phyloP scores from a whole-genome alignment of 768 basidiomycete species.

The Phaeotremella fagi region DNA sequence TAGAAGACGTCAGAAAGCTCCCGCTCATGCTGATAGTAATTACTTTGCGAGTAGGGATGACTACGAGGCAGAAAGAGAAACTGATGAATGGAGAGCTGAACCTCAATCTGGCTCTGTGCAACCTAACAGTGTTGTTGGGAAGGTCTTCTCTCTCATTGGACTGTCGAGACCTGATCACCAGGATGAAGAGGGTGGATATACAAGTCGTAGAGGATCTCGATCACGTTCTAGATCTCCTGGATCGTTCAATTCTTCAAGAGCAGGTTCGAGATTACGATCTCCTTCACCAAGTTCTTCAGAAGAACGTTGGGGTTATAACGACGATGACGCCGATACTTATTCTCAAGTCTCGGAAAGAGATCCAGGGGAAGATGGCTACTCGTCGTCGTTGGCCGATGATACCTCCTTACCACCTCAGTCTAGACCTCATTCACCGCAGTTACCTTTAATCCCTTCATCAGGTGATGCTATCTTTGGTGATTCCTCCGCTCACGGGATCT shows the following conservation, averaged over 20 bases:
- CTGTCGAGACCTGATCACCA: constrained; percentile 24
- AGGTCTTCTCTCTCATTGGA: constrained; percentile 17
- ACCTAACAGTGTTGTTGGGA: background rate
- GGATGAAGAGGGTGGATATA: constrained; percentile 31
- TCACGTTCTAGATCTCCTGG: constrained; percentile 27
- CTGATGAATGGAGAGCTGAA: background rate
- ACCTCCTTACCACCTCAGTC: constrained; percentile 49
- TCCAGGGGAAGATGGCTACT: constrained; percentile 44
- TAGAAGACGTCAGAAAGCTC: constrained; percentile 4
- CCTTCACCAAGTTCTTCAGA: constrained; percentile 28
- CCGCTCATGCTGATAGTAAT: background rate
- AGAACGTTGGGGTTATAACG: constrained; percentile 46
- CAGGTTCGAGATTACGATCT: constrained; percentile 13
- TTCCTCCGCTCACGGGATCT: constrained; percentile 13
- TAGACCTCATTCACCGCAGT: constrained; percentile 43
- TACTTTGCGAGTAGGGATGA: constrained; percentile 23
- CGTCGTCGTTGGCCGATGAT: constrained; percentile 45
- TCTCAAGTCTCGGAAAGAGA: constrained; percentile 32
- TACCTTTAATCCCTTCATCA: constrained; percentile 40
- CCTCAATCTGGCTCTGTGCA: background rate
- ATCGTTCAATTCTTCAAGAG: constrained; percentile 28
- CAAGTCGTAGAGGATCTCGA: constrained; percentile 10
- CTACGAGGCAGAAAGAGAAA: constrained; percentile 3
- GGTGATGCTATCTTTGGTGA: constrained; percentile 46
- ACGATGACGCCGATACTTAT: constrained; percentile 39